These are phyloP conservation scores for Phytophthora kernoviae DNA, from an alignment of 352 stramenopile genomes.

Conservation along the genomic window DNA sequence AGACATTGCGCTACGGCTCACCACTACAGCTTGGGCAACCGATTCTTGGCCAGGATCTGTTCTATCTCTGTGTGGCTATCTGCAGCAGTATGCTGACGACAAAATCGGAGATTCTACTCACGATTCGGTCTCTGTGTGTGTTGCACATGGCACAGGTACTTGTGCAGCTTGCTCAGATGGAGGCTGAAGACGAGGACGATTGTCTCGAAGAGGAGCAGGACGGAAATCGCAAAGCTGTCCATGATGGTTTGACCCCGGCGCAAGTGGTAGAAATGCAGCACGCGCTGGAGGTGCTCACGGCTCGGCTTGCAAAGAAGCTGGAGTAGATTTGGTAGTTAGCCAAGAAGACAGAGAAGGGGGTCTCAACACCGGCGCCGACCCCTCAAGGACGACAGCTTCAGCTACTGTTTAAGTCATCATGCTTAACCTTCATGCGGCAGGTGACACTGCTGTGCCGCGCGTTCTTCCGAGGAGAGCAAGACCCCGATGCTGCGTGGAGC, in stretches of 20 bases:
- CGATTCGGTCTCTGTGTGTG: slow-evolving; percentile 76
- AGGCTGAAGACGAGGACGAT: slow-evolving; percentile 64
- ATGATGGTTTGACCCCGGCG: slow-evolving; percentile 26
- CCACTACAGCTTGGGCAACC: slow-evolving; percentile 63
- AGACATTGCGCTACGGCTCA: slow-evolving; percentile 46
- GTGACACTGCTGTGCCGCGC: slow-evolving; percentile 76
- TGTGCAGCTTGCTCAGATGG: slow-evolving; percentile 60
- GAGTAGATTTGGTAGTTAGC: slow-evolving; percentile 37
- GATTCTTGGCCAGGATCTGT: slow-evolving; percentile 75
- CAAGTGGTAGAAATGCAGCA: slow-evolving; percentile 50
- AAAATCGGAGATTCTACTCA: slow-evolving; percentile 81
- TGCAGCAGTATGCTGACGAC: slow-evolving; percentile 80
- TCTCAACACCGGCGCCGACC: slow-evolving; percentile 8
- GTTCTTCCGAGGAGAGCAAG: slow-evolving; percentile 79
- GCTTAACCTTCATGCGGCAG: slow-evolving; percentile 74
- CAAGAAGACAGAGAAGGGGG: slow-evolving; percentile 7
- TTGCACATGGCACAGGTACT: slow-evolving; percentile 83
- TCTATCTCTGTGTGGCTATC: slow-evolving; percentile 74
- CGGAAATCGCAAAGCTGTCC: neutral
- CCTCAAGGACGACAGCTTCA: slow-evolving; percentile 62
- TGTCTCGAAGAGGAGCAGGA: slow-evolving; percentile 36
- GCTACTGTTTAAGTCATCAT: slow-evolving; percentile 79
- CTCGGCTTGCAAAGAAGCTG: slow-evolving; percentile 47
- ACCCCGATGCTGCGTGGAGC: slow-evolving; percentile 76
- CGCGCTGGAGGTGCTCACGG: slow-evolving; percentile 60